Conservation (phyloP, 495 filamentous ascomycete genomes). For the Aspergillus indologenus region DNA sequence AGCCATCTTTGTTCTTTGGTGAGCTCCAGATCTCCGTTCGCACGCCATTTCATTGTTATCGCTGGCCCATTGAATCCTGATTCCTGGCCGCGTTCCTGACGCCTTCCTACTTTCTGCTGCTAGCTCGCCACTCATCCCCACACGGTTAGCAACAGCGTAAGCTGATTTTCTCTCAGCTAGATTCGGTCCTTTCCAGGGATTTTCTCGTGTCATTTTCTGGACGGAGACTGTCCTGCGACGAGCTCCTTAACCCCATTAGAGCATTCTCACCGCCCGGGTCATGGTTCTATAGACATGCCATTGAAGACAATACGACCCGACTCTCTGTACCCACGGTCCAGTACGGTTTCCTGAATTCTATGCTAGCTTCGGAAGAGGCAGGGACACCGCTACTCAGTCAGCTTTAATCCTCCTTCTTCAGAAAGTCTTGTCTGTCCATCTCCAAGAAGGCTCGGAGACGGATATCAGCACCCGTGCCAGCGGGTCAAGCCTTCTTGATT, state of each 20-base stretch:
- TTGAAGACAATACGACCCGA: constrained; percentile 1
- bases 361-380: neutral
- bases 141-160: neutral
- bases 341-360: constrained; percentile 1
- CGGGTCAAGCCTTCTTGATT: neutral
- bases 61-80: too few relatives aligned
- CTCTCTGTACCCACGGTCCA: constrained; percentile 9
- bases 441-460: neutral
- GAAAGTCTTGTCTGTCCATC: neutral
- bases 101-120: neutral
- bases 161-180: neutral
- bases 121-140: neutral
- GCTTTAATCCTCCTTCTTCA: neutral
- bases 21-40: neutral
- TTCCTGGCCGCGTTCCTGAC: neutral
- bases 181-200: neutral
- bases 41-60: neutral
- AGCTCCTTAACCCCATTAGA: neutral
- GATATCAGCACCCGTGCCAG: neutral
- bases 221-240: neutral
- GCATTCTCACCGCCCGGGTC: neutral
- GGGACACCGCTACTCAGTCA: neutral
- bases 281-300: constrained; percentile 14
- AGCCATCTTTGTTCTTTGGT: too few relatives aligned
- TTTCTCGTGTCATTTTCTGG: neutral